These are phyloP conservation scores for Talaromyces sp. DNA, from an alignment of 2,329 filamentous ascomycete genomes.

Conservation along the genomic window DNA sequence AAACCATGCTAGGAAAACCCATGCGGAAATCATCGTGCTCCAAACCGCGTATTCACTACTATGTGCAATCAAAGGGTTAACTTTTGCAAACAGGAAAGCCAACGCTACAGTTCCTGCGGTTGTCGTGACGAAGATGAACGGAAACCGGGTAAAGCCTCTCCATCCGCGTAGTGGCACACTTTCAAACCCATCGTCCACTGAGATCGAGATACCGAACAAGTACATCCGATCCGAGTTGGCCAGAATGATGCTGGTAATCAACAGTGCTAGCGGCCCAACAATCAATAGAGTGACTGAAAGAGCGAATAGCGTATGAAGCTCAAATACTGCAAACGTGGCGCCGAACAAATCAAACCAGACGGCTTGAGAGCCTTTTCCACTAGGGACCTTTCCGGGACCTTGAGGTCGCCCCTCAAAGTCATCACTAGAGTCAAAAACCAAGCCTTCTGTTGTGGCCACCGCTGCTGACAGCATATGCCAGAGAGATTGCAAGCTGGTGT, in stretches of 20 bases:
- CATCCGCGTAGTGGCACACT: slow-evolving; percentile 66
- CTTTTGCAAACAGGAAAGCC: slow-evolving; percentile 70
- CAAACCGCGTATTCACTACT: slow-evolving; percentile 84
- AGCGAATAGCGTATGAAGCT: slow-evolving; percentile 78
- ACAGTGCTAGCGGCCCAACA: slow-evolving; percentile 68
- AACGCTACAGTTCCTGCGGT: slow-evolving; percentile 65
- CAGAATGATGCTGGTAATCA: slow-evolving; percentile 65
- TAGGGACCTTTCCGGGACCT: slow-evolving; percentile 59
- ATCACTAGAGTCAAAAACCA: slow-evolving; percentile 65
- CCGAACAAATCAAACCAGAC: slow-evolving; percentile 97
- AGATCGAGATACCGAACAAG: slow-evolving; percentile 66
- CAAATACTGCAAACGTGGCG: slow-evolving; percentile 70
- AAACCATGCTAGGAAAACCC: slow-evolving; percentile 78
- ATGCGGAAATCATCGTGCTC: slow-evolving; percentile 79
- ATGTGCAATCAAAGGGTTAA: slow-evolving; percentile 89
- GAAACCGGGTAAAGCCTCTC: slow-evolving; percentile 80
- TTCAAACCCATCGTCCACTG: slow-evolving; percentile 58
- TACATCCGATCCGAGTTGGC: slow-evolving; percentile 78
- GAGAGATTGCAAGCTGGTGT: slow-evolving; percentile 62
- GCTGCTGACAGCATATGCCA: slow-evolving; percentile 96
- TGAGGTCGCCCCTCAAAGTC: slow-evolving; percentile 59
- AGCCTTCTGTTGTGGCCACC: slow-evolving; percentile 65
- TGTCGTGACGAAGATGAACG: slow-evolving; percentile 66
- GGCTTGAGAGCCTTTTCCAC: slow-evolving; percentile 62
- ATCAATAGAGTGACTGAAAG: slow-evolving; percentile 80